Conservation (phyloP, 805 yeast species). For the Phaffomyces thermotolerans region DNA sequence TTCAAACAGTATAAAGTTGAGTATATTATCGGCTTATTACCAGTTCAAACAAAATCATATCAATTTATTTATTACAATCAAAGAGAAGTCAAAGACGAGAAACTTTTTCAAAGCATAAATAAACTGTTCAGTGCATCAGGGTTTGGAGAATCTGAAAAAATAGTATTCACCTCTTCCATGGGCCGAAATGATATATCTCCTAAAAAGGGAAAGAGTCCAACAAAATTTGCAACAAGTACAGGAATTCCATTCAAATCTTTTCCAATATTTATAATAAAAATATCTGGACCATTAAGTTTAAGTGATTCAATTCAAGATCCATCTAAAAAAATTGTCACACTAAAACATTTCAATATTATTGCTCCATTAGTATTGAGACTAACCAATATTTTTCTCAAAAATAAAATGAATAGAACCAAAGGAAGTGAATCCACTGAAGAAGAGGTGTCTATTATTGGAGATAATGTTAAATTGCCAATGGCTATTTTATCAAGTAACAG, state of each 20-base stretch:
- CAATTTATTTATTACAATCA: slow-evolving; percentile 44
- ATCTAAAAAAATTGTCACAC: slow-evolving; percentile 24
- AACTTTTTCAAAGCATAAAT: slow-evolving; percentile 19
- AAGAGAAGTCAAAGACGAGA: slow-evolving; percentile 15
- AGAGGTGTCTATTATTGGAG: background rate
- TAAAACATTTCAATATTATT: slow-evolving; percentile 23
- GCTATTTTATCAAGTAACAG: slow-evolving; percentile 1
- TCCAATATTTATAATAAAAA: slow-evolving; percentile 33
- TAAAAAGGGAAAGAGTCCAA: slow-evolving; percentile 16
- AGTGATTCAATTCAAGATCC: slow-evolving; percentile 38
- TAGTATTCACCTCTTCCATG: slow-evolving; percentile 13
- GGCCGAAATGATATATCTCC: slow-evolving; percentile 15
- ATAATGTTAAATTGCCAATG: background rate
- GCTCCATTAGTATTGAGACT: slow-evolving; percentile 27
- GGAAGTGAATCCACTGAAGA: background rate
- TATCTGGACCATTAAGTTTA: slow-evolving; percentile 21
- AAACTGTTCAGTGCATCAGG: slow-evolving; percentile 20
- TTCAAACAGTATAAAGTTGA: slow-evolving; percentile 23
- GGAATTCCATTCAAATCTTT: slow-evolving; percentile 29
- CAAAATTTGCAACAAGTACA: slow-evolving; percentile 20
- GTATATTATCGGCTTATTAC: slow-evolving; percentile 34
- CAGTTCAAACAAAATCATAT: slow-evolving; percentile 29
- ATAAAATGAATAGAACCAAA: slow-evolving; percentile 15
- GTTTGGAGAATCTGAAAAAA: slow-evolving; percentile 13
- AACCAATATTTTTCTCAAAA: slow-evolving; percentile 23